phyloP scores from a whole-genome alignment of 2,329 filamentous ascomycete genomes.

The Botrytis aclada region DNA sequence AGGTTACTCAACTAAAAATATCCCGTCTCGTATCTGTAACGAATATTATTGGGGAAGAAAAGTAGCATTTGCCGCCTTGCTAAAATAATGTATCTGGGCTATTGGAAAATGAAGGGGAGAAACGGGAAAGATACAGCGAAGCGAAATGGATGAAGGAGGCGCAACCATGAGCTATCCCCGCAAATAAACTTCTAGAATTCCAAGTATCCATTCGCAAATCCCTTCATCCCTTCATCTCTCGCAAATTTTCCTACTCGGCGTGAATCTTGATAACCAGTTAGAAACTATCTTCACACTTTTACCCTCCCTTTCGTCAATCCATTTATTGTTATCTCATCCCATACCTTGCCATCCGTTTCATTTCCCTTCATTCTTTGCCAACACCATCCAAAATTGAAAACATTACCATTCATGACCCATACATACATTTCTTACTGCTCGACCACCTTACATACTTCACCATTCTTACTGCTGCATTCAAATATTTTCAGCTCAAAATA shows the following conservation, averaged over 20 bases:
- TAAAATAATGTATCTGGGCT: neutral
- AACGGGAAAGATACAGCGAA: neutral
- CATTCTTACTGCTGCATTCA: conserved; percentile 3
- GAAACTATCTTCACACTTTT: neutral
- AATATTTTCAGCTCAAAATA: conserved; percentile 4
- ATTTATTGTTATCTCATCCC: neutral
- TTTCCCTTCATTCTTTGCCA: conserved; percentile 10
- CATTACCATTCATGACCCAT: conserved; percentile 11
- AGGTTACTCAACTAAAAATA: conserved; percentile 1
- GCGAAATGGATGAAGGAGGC: conserved; percentile 14
- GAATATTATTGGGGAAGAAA: neutral
- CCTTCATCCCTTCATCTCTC: neutral
- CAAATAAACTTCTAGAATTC: conserved; percentile 15
- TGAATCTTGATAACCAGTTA: neutral
- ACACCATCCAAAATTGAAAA: neutral
- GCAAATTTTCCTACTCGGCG: conserved; percentile 8
- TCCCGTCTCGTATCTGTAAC: conserved; percentile 3
- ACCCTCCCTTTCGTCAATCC: neutral
- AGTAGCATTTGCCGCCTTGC: conserved; percentile 7
- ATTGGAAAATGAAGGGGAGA: conserved; percentile 3
- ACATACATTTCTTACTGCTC: neutral
- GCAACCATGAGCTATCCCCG: neutral
- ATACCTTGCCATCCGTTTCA: neutral
- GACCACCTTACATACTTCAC: neutral
- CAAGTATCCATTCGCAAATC: conserved; percentile 1